phyloP scores from a whole-genome alignment of 2,329 filamentous ascomycete genomes.

The Stagonosporopsis tanaceti region DNA sequence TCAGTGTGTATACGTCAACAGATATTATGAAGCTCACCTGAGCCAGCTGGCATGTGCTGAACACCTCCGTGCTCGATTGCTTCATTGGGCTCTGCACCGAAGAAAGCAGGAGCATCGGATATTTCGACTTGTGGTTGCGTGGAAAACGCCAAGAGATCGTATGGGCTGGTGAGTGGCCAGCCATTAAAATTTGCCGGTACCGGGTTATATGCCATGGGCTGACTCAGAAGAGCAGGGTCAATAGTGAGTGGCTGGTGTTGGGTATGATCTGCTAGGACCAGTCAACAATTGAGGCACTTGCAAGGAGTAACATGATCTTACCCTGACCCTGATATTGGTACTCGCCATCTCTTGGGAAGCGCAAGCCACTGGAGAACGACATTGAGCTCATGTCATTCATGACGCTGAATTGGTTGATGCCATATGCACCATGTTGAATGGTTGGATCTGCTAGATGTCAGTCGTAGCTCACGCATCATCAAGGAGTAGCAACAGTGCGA shows the following conservation, averaged over 20 bases:
- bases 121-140: neutral
- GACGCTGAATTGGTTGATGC: neutral
- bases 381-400: neutral
- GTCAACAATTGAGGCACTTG: neutral
- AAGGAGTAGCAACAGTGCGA: neutral
- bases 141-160: neutral
- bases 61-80: neutral
- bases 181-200: no score
- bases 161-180: neutral
- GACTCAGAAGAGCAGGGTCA: neutral
- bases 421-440: neutral
- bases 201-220: no score
- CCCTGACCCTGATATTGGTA: neutral
- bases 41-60: neutral
- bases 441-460: neutral
- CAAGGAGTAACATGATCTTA: neutral
- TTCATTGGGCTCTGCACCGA: neutral
- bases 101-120: neutral
- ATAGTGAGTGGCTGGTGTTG: neutral
- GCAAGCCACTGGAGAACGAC: neutral
- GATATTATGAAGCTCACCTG: neutral
- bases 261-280: neutral
- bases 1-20: neutral
- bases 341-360: neutral
- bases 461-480: neutral